Base-by-base conservation (phyloP, 78 protist genomes). In the Protostelium mycophagum region DNA sequence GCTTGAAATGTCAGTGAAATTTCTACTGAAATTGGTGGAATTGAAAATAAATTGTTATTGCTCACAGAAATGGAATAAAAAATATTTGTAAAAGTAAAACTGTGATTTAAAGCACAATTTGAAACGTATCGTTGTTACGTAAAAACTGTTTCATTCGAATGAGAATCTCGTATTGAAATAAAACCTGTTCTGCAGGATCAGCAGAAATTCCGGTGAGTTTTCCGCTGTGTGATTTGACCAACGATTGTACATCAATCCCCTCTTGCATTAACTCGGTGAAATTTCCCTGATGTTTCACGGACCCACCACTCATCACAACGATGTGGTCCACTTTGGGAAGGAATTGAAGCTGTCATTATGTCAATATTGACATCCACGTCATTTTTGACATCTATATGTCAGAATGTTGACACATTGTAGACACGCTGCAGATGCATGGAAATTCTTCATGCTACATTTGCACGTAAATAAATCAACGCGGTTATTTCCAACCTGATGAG, bases 221-320 rank as follows among this genome's bases (percentile, higher is more conserved):
- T 51, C 73, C 73, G 16, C 31, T 51, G 73, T 51, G 73, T 5
- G 73, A 5, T 25, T 5, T 16, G 73, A 51, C 73, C 31, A 51
- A 25, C 31, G 73, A 51, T 51, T 5, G 16, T 16, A 51, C 5
- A 51, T 51, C 73, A 16, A 51, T 51, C 5, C 73, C 73, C 5
- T 16, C 73, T 16, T 1, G 28, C n/a, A 88, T 0, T 34, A 97
- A 37, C 1, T 92, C 51, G 1, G 88, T 88, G 88, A 83, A 93
- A 0, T 93, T 28, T 34, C 98, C 98, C 28, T 83, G 63, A n/a
- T 88, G 93, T 23, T 23, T 93, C 36, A 98, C 35, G n/a, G 31
- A 28, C 37, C 98, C 98, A 86, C 96, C 95, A 38, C 92, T 88
- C 90, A 94, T 84, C 90, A 96, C 92, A n/a, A 96, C n/a, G 51